Percentiles rank a stretch among this genome's conserved stretches.
Conservation (phyloP, 2,329 filamentous ascomycete species). For the Epichloe elymi region DNA sequence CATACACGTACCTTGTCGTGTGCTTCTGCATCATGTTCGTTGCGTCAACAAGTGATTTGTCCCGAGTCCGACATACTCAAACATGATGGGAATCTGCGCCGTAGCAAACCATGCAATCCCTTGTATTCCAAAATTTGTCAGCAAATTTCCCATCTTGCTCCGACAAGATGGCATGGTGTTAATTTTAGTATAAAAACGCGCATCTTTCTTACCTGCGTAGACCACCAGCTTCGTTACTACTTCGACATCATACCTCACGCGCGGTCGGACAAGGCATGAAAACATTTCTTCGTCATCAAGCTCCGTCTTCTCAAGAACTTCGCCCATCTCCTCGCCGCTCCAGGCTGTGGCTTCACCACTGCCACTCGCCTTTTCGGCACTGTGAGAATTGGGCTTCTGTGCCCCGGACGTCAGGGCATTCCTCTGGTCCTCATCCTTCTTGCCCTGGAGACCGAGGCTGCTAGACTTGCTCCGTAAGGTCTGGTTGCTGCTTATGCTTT, state of each 20-base stretch:
- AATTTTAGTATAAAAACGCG: too few species aligned
- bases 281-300: conserved; percentile 69
- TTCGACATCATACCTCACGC: conserved; percentile 95
- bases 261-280: conserved; percentile 66
- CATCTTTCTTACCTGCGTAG: conserved; percentile 55
- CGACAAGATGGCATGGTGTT: too few species aligned
- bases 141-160: neutral
- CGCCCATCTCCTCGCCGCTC: neutral
- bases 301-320: conserved; percentile 30
- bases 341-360: conserved; percentile 30
- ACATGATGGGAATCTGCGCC: conserved; percentile 59
- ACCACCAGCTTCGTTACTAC: conserved; percentile 94
- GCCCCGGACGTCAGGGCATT: conserved; percentile 30
- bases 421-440: conserved; percentile 25
- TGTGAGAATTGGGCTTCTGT: conserved; percentile 37
- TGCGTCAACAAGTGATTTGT: conserved; percentile 24
- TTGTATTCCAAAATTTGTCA: conserved; percentile 17
- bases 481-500: conserved; percentile 41
- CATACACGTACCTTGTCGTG: neutral
- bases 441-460: conserved; percentile 26
- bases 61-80: conserved; percentile 45
- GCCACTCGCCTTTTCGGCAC: conserved; percentile 65
- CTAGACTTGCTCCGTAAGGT: conserved; percentile 32
- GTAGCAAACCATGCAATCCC: conserved; percentile 76
- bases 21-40: conserved; percentile 1